A percentile compares a stretch with the other conserved stretches of the same genome.
phyloP scores from a whole-genome alignment of 495 filamentous ascomycete species.

The Aspergillus carlsbadensis region DNA sequence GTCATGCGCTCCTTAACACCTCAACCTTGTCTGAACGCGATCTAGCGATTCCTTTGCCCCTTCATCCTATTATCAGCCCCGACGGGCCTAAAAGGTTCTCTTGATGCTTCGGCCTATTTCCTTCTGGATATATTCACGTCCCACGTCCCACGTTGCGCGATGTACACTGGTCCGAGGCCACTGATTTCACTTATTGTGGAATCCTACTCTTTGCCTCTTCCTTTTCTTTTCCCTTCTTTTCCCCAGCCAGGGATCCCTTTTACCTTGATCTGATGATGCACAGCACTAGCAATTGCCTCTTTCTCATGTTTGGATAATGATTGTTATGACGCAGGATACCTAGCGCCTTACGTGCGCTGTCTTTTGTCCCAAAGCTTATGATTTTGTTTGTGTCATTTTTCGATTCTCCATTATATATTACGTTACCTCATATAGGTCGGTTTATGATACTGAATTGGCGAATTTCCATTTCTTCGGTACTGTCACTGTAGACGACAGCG shows the following conservation, averaged over 20 bases:
- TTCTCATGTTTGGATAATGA: constrained; percentile 23
- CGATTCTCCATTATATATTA: constrained; percentile 10
- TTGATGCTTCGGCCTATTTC: neutral
- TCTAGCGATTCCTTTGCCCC: constrained; percentile 13
- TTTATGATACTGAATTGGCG: constrained; percentile 8
- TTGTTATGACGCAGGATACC: constrained; percentile 16
- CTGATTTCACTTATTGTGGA: neutral
- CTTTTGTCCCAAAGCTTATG: constrained; percentile 13
- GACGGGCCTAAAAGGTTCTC: constrained; percentile 9
- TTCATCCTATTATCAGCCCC: neutral
- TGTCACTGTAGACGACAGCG: too few relatives aligned
- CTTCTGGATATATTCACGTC: constrained; percentile 12
- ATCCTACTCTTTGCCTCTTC: neutral
- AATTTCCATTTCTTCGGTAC: too few relatives aligned
- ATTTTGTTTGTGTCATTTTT: constrained; percentile 12
- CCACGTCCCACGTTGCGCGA: neutral
- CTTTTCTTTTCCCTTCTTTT: constrained; percentile 15
- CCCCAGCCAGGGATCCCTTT: constrained; percentile 5
- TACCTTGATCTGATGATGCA: constrained; percentile 6
- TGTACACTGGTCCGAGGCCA: constrained; percentile 20
- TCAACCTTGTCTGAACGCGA: constrained; percentile 2
- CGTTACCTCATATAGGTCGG: constrained; percentile 10
- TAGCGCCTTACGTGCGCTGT: constrained; percentile 9
- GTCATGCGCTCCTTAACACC: neutral
- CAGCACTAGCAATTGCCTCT: constrained; percentile 6